These are phyloP conservation scores for Linanthus parryae DNA, from an alignment of 148 eudicot genomes.

Conservation along the genomic window DNA sequence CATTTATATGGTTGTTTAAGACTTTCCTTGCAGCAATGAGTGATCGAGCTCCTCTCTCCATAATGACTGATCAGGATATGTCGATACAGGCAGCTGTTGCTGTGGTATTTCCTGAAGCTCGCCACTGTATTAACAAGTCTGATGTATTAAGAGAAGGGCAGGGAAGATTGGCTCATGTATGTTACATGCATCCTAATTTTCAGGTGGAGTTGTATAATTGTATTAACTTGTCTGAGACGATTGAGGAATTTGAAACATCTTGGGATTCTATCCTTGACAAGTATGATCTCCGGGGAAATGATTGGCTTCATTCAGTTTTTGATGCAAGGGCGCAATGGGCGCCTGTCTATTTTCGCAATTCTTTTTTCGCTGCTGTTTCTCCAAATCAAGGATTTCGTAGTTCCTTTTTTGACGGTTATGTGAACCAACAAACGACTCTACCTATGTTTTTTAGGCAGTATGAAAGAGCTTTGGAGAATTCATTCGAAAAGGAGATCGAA, in stretches of 20 bases:
- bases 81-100: constrained; percentile 55
- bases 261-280: constrained; percentile 66
- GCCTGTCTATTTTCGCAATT: constrained; percentile 78
- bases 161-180: constrained; percentile 58
- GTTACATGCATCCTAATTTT: constrained; percentile 59
- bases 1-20: constrained; percentile 76
- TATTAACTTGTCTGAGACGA: constrained; percentile 74
- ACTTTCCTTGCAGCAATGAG: constrained; percentile 87
- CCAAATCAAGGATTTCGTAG: constrained; percentile 46
- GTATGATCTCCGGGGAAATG: constrained; percentile 69
- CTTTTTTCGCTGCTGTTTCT: constrained; percentile 70
- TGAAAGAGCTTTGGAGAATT: constrained; percentile 85
- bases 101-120: constrained; percentile 64
- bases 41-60: constrained; percentile 59
- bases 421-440: constrained; percentile 72
- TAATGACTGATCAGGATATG: constrained; percentile 64
- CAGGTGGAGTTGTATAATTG: constrained; percentile 78
- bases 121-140: constrained; percentile 81
- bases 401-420: constrained; percentile 78
- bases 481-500: constrained; percentile 75
- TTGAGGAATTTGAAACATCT: constrained; percentile 80
- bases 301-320: constrained; percentile 76
- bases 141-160: constrained; percentile 83
- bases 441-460: constrained; percentile 89
- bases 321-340: constrained; percentile 64